Evolutionary conservation across 1,139 yeast species (phyloP), one percentile per base, ranked within the genome.

Genomic region (Debaryomycetaceae sp.): DNA sequence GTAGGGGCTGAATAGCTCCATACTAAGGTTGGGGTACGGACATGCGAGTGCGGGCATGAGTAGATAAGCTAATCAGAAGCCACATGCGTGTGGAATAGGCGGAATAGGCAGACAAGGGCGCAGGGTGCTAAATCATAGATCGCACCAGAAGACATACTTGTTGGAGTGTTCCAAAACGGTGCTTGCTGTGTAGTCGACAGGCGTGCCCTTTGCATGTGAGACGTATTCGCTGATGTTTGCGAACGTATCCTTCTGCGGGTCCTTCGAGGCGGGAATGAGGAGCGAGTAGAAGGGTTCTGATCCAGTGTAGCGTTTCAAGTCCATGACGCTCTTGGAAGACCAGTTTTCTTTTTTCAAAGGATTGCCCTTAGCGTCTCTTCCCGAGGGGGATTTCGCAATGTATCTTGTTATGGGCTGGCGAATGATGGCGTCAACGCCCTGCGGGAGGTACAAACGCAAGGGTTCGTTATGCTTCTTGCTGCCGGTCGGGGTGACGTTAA

Each of bases 401-500:
- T 68, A 74, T 33, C 56, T 51, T 9, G 62, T 59, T 14, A 75
- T 59, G 1, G 78, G 78, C 43, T 66, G 68, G 14, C 80, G 52
- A 4, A 71, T 54, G 11, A 65, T 50, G 1, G 66, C 62, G 7
- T 62, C 63, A 4, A 70, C 43, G 1, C 68, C 64, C 11, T 57
- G 53, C 2, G 75, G 72, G 11, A 72, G 50, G 45, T 63, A 67
- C 8, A 74, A 55, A 34, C 61, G 62, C 33, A 72, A 48, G 1
- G 72, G 65, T 6, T 61, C 60, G 39, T 66, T 63, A 13, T 55
- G 53, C 0, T 33, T 31, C 44, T 66, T 67, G 2, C 59, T 49
- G 1, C 95, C 93, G 0, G 86, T 81, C 1, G 89, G 83, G 23
- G 76, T 76, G 34, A 88, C 59, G 43, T 83, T 81, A 2, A 88